These are phyloP conservation scores for Zizania latifolia DNA, from an alignment of 176 grass and related monocot genomes.

Conservation along the genomic window DNA sequence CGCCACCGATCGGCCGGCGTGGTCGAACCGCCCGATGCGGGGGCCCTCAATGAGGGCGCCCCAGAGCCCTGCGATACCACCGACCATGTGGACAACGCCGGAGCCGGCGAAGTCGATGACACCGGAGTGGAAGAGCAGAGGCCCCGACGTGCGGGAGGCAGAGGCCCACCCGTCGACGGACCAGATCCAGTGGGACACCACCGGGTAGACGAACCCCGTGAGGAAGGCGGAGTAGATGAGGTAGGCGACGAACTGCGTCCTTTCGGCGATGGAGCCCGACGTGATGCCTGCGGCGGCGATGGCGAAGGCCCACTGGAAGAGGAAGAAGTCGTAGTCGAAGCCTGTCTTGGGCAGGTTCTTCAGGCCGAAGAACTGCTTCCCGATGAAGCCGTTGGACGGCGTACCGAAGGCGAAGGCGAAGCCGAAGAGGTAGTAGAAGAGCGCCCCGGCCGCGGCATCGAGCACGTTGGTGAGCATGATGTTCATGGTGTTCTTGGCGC, in stretches of 20 bases:
- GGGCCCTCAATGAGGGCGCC: constrained; percentile 35
- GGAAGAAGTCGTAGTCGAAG: constrained; percentile 82
- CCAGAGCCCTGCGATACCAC: constrained; percentile 29
- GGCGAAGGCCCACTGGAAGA: constrained; percentile 98
- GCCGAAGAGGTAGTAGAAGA: constrained; percentile 96
- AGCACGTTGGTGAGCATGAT: constrained; percentile 99
- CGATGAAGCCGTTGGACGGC: constrained; percentile 88
- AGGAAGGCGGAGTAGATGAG: constrained; percentile 95
- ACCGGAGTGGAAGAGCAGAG: constrained; percentile 69
- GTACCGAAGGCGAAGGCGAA: constrained; percentile 90
- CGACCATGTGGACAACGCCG: constrained; percentile 37
- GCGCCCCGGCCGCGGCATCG: constrained; percentile 70
- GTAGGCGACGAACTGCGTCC: constrained; percentile 90
- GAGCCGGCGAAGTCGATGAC: constrained; percentile 89
- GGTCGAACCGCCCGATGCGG: constrained; percentile 29
- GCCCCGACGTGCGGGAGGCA: constrained; percentile 30
- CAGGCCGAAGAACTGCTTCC: constrained; percentile 88
- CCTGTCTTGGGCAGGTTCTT: constrained; percentile 48
- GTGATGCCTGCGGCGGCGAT: constrained; percentile 96
- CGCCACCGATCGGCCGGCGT: neutral
- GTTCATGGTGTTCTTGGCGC: constrained; percentile 99
- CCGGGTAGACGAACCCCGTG: constrained; percentile 81
- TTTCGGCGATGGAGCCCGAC: constrained; percentile 83
- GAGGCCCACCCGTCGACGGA: constrained; percentile 76
- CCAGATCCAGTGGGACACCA: constrained; percentile 98